Evolutionary conservation across 78 protist genomes (phyloP).

Genomic region (Emiliania huxleyi): DNA sequence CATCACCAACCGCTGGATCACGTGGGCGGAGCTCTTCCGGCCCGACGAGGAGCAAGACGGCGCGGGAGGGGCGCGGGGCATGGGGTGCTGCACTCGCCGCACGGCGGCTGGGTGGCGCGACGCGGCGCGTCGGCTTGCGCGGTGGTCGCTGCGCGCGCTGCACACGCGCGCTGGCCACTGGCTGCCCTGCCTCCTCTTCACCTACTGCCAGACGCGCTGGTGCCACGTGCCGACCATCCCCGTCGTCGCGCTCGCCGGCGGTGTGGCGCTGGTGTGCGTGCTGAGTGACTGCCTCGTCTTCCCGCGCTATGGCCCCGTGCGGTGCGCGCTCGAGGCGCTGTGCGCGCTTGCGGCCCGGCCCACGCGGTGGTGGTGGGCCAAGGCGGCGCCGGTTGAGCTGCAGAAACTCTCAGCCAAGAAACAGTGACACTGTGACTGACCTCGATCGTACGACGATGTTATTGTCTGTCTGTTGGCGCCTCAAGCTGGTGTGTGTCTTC

Average conservation of each 20-base stretch:
- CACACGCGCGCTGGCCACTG: not conserved
- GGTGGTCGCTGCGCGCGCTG: not conserved
- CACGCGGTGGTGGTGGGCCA: not conserved
- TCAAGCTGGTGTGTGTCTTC: no score
- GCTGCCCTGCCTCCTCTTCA: not conserved
- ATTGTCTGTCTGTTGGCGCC: no score
- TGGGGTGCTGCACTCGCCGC: no score
- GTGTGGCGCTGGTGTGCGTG: not conserved
- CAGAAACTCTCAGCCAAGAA: not conserved
- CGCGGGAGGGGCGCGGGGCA: no score
- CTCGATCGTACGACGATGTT: no score
- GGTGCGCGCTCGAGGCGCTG: not conserved
- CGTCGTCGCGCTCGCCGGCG: not conserved
- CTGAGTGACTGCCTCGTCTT: not conserved
- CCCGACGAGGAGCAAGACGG: no score
- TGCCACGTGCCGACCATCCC: not conserved
- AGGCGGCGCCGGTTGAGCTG: not conserved
- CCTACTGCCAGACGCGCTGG: not conserved
- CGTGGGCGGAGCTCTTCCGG: not conserved
- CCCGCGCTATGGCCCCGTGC: not conserved
- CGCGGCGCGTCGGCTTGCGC: not conserved
- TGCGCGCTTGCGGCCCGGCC: not conserved
- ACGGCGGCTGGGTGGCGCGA: not conserved
- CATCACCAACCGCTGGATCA: not conserved
- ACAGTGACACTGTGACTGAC: no score